A percentile compares a stretch with the other conserved stretches of the same genome.
These are phyloP conservation scores for Cladophialophora bantiana DNA, from an alignment of 2,329 filamentous ascomycete species.

Conservation along the genomic window DNA sequence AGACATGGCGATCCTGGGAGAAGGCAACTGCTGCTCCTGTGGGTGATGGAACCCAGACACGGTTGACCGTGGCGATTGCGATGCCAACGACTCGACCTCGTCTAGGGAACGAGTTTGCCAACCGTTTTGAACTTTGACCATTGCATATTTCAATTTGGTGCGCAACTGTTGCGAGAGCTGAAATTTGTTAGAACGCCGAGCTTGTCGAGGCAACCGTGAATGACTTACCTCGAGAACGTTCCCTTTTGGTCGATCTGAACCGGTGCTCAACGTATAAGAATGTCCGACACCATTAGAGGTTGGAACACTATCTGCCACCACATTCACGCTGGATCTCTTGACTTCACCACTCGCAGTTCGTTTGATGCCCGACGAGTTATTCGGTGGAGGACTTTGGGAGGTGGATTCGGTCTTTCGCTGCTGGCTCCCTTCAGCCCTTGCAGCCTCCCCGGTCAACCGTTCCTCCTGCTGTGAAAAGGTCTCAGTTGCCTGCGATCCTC, in stretches of 20 bases:
- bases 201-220: neutral
- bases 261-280: conserved; percentile 31
- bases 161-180: conserved; percentile 80
- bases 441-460: conserved; percentile 7
- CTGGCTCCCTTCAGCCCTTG: neutral
- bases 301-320: conserved; percentile 26
- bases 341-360: conserved; percentile 36
- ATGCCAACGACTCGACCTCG: conserved; percentile 77
- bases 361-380: conserved; percentile 30
- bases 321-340: conserved; percentile 36
- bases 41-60: conserved; percentile 63
- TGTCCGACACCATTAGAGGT: conserved; percentile 22
- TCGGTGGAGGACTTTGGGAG: conserved; percentile 32
- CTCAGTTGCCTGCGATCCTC: conserved; percentile 16
- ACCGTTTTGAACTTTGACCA: conserved; percentile 89
- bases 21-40: conserved; percentile 58
- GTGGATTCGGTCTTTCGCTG: conserved; percentile 17
- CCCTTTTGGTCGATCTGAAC: conserved; percentile 30
- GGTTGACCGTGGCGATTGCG: conserved; percentile 69
- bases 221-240: conserved; percentile 36
- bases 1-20: conserved; percentile 55
- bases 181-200: conserved; percentile 34
- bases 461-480: conserved; percentile 20
- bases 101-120: conserved; percentile 82
- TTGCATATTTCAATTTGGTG: conserved; percentile 87